Evolutionary conservation across 2,329 filamentous ascomycete genomes (phyloP), one percentile per base, ranked within the genome.

Genomic region (Paraconiothyrium sp.): DNA sequence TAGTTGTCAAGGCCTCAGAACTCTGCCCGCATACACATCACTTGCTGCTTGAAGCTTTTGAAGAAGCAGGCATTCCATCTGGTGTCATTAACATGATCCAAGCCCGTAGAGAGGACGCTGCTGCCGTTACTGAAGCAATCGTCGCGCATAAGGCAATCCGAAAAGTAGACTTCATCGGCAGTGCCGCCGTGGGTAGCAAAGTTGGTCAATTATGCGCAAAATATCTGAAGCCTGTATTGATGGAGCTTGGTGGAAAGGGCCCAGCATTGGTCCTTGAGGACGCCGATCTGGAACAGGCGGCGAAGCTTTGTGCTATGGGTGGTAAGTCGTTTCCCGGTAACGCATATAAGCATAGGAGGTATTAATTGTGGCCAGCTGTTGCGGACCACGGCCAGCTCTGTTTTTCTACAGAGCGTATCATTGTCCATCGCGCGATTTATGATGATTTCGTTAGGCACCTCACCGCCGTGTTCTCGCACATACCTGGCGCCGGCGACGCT

Each of bases 231-330:
- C 92, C 92, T 0, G 84, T 91, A 0, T 80, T 95, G 2, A 84
- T 95, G 70, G 93, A 96, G 77, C 82, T 96, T 1, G 93, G 93
- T 4, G 92, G 92, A 41, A 96, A 96, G 76, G 90, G 90, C 0
- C 87, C 88, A 0, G 88, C 90, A 2, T 89, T 96, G 62, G 88
- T 96, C 1, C 88, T 90, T 75, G 88, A 91, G 58, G 92, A 96
- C 77, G 92, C 93, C 11, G 85, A 95, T 59, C 16, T 72, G 20
- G 49, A 58, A 35, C 64, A 68, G 32, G 68, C 70, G 5, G 70
- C 70, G 0, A 55, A 20, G n/a, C 50, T 69, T n/a, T 72, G 70
- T 48, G 65, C 67, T 1, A 55, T 68, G 49, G 68, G 70, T 22
- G 70, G 69, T 59, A 59, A 63, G 47, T 54, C 59, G 34, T 20